These are phyloP conservation scores for Globisporangium solare DNA, from an alignment of 352 stramenopile genomes.

Conservation along the genomic window DNA sequence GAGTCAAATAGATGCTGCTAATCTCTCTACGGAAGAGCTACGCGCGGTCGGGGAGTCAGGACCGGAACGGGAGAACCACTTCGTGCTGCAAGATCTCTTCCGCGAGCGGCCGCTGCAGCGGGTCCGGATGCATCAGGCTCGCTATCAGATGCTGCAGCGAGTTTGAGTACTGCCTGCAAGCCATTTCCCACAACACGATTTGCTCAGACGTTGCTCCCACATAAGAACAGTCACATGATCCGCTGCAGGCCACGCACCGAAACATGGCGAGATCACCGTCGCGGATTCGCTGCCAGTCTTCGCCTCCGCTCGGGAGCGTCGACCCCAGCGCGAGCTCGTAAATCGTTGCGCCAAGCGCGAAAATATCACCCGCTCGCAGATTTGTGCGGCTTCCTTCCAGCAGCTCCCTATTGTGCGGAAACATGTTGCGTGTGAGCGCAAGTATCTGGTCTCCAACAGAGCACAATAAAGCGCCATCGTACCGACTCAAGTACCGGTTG, in stretches of 20 bases:
- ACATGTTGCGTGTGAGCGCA: too few species aligned
- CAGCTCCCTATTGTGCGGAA: conserved; percentile 39
- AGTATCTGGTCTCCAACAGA: neutral
- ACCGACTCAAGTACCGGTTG: conserved; percentile 83
- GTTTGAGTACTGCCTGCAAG: conserved; percentile 79
- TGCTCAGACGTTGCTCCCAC: neutral
- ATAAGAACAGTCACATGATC: conserved; percentile 7
- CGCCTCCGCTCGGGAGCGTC: conserved; percentile 59
- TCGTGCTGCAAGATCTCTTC: conserved; percentile 86
- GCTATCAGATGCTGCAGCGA: conserved; percentile 82
- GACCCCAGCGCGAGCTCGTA: conserved; percentile 75
- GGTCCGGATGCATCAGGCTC: conserved; percentile 85
- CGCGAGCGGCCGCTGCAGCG: conserved; percentile 69
- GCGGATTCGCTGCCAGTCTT: conserved; percentile 86
- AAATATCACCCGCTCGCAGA: conserved; percentile 74
- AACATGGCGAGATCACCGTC: conserved; percentile 81
- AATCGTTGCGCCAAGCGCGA: conserved; percentile 80
- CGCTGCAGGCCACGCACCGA: conserved; percentile 25
- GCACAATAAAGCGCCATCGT: conserved; percentile 6
- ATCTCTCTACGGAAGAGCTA: neutral
- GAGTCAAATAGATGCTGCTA: neutral
- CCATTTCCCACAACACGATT: neutral
- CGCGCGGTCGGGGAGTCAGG: neutral
- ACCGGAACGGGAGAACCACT: conserved; percentile 60
- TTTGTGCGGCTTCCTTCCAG: conserved; percentile 77